Evolutionary conservation across 805 yeast genomes (phyloP), one percentile per base, ranked within the genome.

Genomic region (Teunomyces cretensis): DNA sequence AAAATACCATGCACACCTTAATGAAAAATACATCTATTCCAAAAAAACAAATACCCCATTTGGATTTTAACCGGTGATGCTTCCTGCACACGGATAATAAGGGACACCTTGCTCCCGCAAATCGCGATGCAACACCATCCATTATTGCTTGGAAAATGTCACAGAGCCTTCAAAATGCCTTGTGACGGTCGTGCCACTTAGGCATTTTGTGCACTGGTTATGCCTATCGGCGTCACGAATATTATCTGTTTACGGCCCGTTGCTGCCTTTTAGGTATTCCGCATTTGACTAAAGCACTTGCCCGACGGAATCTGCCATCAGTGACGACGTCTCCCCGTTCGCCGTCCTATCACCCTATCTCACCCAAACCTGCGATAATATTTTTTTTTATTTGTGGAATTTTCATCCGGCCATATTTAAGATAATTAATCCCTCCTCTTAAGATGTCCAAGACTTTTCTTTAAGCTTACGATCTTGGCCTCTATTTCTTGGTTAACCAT

Each of bases 401-500:
- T 8, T 8, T n/a, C n/a, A 3, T 11, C 9, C 12, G 15, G 16
- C 8, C 8, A 17, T 35, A 35, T 35, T 35, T 35, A 35, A 35
- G n/a, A 15, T 35, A 19, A 17, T 6, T 7, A 35, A 11, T 19
- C 13, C 24, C 26, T n/a, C n/a, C 28, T 13, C 15, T n/a, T 11
- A 17, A 11, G 9, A 4, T 9, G 12, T 35, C 27, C 38, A 35
- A 35, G 38, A 35, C 38, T 35, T 35, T 35, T 22, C 8, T 8
- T 9, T n/a, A 15, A 19, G n/a, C 36, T 33, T 33, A 8, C n/a
- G n/a, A 11, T 15, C 12, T 15, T 33, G 3, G 22, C 22, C 22
- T 26, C 28, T 9, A 32, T 19, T 35, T 19, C 38, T 35, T 35
- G 38, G 38, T 11, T 35, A 35, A 22, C 16, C 27, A 35, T 35